Percentiles rank a stretch among this genome's conserved stretches.
These are phyloP conservation scores for Clitopilus hobsonii DNA, from an alignment of 768 basidiomycete species.

Conservation along the genomic window DNA sequence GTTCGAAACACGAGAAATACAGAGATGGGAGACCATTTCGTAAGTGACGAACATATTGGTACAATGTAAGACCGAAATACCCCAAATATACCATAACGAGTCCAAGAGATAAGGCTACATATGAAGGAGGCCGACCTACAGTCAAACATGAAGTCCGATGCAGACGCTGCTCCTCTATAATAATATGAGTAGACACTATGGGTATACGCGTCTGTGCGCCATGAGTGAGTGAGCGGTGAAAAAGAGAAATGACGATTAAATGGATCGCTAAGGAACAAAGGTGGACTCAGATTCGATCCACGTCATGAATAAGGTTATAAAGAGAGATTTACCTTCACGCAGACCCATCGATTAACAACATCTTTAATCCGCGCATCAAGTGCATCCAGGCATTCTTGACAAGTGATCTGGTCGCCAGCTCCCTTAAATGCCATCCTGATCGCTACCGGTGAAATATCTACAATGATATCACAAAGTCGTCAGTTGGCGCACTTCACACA, in stretches of 20 bases:
- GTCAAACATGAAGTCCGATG: too few species aligned
- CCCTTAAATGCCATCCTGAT: not conserved
- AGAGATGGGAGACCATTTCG: too few species aligned
- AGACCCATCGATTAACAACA: not conserved
- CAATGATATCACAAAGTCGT: not conserved
- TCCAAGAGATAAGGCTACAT: too few species aligned
- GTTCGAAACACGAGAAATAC: too few species aligned
- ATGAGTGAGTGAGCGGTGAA: not conserved
- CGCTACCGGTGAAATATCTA: not conserved
- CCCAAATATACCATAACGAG: too few species aligned
- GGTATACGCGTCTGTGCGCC: not conserved
- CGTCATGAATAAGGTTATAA: not conserved
- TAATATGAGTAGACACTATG: too few species aligned
- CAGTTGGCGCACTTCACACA: not conserved
- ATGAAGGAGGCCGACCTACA: too few species aligned
- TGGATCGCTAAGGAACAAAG: not conserved
- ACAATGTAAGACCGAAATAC: too few species aligned
- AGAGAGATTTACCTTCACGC: not conserved
- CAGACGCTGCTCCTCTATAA: too few species aligned
- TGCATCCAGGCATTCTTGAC: not conserved
- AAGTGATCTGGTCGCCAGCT: not conserved
- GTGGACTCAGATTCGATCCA: not conserved
- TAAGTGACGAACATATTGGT: too few species aligned
- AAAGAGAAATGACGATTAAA: too few species aligned
- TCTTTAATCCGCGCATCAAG: constrained; percentile 1